Base-by-base conservation (phyloP, 2,329 filamentous ascomycete species). In the Triangularia verruculosa region DNA sequence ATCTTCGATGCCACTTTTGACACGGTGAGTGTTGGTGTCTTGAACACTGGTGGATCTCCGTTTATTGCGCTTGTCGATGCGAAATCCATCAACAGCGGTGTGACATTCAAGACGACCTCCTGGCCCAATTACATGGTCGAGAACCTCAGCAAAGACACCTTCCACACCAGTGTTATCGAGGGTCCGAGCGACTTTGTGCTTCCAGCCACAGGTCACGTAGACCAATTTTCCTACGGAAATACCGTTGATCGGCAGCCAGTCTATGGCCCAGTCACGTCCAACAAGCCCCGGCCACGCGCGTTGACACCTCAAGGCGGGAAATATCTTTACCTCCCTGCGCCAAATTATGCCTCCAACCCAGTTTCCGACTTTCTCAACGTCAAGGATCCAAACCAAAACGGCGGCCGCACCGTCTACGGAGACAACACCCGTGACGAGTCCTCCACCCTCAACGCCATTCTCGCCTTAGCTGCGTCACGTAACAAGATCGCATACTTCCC, bases 401-500 rank as follows among this genome's bases (percentile, higher is more conserved):
- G 76, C 57, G 76, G 75, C 6, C 55, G 69, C 51, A 72, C 65
- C 1, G 71, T 80, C 20, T 67, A 73, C 0, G 78, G 80, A 30
- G 80, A 82, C 64, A 68, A 78, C 52, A 64, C 64, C 13, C 71
- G 72, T 6, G 72, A 78, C 64, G 78, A 77, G 67, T 73, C 71
- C 20, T 71, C 68, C 0, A 68, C 66, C 17, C 68, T 77, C 54
- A 74, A 76, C 56, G 69, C 69, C 6, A 73, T 76, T 57, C 67
- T 77, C 20, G 62, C 70, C 47, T 69, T 71, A 57, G 66, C 72
- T 28, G 70, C 67, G 28, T 74, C 76, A 54, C 25, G 51, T 11
- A 43, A 20, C n/a, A 77, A 79, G 57, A 77, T 86, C 60, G 78
- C 83, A 24, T 86, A 80, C 71, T 80, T 86, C 68, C 83, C 83